phyloP scores from a whole-genome alignment of 73 alveolate genomes.

The Paramecium sonneborni region DNA sequence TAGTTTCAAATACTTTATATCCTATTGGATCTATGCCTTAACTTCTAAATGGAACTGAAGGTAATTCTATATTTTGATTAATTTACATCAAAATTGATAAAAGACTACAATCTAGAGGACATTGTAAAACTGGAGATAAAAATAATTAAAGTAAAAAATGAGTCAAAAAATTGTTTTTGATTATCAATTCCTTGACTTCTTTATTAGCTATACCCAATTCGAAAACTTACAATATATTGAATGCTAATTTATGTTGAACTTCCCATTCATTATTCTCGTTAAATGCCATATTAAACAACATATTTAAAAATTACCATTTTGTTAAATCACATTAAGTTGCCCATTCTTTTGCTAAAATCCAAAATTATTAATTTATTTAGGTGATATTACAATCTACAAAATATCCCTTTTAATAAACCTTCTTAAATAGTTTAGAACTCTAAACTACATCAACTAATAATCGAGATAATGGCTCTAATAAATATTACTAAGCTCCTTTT shows the following conservation, averaged over 20 bases:
- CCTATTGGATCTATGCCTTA: constrained; percentile 87
- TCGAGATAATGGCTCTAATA: not conserved
- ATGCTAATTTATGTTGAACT: not conserved
- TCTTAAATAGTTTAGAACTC: not conserved
- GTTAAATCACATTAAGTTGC: not conserved
- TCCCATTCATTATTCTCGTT: constrained; percentile 16
- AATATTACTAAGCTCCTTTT: not conserved
- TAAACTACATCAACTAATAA: not conserved
- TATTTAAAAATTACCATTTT: constrained; percentile 7
- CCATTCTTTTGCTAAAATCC: constrained; percentile 46
- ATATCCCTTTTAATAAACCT: not conserved
- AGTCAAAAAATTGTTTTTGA: not conserved
- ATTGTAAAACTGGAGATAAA: not conserved
- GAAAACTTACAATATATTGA: not conserved
- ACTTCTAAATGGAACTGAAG: not conserved
- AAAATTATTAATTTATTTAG: not conserved
- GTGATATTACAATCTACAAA: not conserved
- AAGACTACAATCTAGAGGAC: not conserved
- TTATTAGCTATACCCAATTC: constrained; percentile 28
- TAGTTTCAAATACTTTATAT: constrained; percentile 88
- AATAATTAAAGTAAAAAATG: not conserved
- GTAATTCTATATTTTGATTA: not conserved
- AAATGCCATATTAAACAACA: not conserved
- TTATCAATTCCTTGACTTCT: not conserved
- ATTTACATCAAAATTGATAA: not conserved